Evolutionary conservation across 768 basidiomycete species (phyloP).

Genomic region (Chalciporus sphaerocephalus): DNA sequence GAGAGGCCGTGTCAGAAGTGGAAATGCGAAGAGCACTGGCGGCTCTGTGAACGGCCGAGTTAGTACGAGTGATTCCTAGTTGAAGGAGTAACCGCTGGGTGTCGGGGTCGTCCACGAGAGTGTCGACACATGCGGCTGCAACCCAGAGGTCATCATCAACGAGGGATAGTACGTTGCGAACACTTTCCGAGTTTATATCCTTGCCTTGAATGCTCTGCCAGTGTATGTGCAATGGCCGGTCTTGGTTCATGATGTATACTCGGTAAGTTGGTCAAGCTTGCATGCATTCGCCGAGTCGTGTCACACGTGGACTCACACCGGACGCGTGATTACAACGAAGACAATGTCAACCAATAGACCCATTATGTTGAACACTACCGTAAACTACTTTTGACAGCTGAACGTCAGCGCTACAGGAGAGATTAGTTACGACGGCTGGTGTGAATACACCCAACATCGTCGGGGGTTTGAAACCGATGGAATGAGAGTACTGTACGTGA

Average conservation of each 20-base stretch:
- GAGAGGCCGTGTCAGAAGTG: conserved; percentile 17
- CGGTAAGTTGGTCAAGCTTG: not conserved
- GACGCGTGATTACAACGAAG: not conserved
- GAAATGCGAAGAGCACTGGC: conserved; percentile 34
- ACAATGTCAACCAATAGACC: not conserved
- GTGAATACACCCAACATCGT: not conserved
- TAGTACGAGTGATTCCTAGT: conserved; percentile 60
- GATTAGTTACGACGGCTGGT: no score
- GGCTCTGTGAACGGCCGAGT: conserved; percentile 43
- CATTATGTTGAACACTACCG: not conserved
- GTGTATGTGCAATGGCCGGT: conserved; percentile 38
- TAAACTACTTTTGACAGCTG: not conserved
- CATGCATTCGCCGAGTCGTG: not conserved
- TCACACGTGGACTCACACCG: not conserved
- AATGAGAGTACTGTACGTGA: conserved; percentile 9
- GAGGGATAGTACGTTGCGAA: conserved; percentile 45
- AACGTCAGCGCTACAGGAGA: not conserved
- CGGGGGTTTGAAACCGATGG: conserved; percentile 43
- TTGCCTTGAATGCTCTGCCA: conserved; percentile 59
- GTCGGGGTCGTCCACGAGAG: conserved; percentile 52
- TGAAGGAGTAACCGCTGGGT: conserved; percentile 57
- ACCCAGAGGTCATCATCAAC: conserved; percentile 74
- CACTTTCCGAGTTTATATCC: conserved; percentile 49
- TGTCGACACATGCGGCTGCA: conserved; percentile 66
- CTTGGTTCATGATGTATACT: conserved; percentile 35